phyloP scores from a whole-genome alignment of 1,284 basidiomycete genomes.

The Vanrija humicola region DNA sequence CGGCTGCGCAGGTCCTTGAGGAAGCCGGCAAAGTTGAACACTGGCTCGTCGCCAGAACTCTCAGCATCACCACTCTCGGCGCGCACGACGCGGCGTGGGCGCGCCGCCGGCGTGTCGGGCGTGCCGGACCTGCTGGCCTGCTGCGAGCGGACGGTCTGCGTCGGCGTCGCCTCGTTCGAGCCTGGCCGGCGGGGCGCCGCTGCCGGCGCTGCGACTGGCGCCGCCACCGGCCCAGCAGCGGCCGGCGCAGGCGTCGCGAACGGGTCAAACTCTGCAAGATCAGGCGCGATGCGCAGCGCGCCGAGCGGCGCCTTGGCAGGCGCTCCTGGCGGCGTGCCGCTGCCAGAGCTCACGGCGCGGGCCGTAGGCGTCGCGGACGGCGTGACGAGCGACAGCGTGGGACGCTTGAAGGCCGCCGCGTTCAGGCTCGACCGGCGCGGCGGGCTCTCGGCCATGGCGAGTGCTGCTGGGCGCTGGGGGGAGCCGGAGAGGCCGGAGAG shows the following conservation, averaged over 20 bases:
- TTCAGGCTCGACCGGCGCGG: neutral
- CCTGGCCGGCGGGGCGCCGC: neutral
- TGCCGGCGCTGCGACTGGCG: neutral
- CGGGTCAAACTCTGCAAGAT: constrained; percentile 44
- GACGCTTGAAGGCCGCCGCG: neutral
- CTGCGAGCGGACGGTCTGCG: neutral
- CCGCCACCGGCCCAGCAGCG: neutral
- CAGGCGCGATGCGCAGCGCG: constrained; percentile 8
- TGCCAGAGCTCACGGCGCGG: too few relatives aligned
- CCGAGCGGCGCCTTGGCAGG: neutral
- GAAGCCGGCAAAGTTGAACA: constrained; percentile 57
- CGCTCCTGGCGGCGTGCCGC: neutral
- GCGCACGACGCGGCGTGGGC: constrained; percentile 1
- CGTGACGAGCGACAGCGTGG: neutral
- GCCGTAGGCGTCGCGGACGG: neutral
- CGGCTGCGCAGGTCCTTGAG: constrained; percentile 84
- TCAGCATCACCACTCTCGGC: neutral
- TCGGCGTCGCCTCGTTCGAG: neutral
- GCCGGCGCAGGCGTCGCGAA: constrained; percentile 32
- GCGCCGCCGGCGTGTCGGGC: neutral
- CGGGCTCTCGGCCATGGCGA: too few relatives aligned
- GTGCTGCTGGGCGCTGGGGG: too few relatives aligned
- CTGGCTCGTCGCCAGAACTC: constrained; percentile 20
- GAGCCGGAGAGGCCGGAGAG: too few relatives aligned
- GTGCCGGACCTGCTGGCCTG: neutral